A percentile compares a stretch with the other conserved stretches of the same genome.
These are phyloP conservation scores for Fusarium acutatum DNA, from an alignment of 2,329 filamentous ascomycete genomes.

Conservation along the genomic window DNA sequence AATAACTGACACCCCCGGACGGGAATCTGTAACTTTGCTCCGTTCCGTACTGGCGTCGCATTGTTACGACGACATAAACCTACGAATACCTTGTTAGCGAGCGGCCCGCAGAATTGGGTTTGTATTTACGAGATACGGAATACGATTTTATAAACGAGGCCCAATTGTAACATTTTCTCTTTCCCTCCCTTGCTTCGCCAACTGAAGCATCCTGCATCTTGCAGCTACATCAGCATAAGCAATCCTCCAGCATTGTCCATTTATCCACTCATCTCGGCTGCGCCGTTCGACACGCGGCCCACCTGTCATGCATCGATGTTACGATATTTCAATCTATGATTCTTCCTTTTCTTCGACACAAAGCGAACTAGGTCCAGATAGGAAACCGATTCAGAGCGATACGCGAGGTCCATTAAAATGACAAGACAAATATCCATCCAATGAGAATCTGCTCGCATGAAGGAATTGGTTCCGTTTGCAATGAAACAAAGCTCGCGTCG, in stretches of 20 bases:
- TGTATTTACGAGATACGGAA: constrained; percentile 9
- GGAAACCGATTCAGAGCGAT: not conserved
- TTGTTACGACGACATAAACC: not conserved
- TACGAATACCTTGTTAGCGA: not conserved
- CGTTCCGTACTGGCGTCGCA: not conserved
- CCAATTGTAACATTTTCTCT: constrained; percentile 7
- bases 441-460: not conserved
- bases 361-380: not conserved
- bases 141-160: constrained; percentile 4
- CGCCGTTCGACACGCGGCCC: not conserved
- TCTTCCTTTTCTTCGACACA: constrained; percentile 4
- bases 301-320: not conserved
- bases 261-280: not conserved
- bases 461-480: not conserved
- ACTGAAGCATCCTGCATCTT: not conserved
- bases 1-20: not conserved
- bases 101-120: constrained; percentile 6
- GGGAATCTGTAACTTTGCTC: not conserved
- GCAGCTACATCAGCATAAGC: not conserved
- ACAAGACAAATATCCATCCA: not conserved
- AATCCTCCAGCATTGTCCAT: not conserved
- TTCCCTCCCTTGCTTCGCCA: not conserved
- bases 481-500: not conserved
- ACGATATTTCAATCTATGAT: constrained; percentile 12
- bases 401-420: not conserved